Conservation (phyloP, 2,329 filamentous ascomycete species). For the Paecilomyces fulvus region DNA sequence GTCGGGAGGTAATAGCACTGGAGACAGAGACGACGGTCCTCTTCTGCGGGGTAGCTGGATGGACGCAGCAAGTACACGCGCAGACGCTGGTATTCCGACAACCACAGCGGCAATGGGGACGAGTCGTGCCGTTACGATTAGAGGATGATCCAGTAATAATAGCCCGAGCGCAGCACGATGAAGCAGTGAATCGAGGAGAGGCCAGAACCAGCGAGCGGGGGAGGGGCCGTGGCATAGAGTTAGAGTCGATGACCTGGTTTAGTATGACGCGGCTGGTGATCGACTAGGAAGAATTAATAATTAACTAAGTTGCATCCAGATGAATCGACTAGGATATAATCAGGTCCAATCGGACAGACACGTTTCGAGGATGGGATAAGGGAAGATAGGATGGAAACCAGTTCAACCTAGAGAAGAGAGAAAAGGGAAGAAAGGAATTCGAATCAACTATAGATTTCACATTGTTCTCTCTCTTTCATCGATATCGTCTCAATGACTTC, state of each 20-base stretch:
- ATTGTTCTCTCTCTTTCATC: neutral
- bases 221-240: slow-evolving; percentile 3
- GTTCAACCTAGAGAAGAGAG: neutral
- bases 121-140: neutral
- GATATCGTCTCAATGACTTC: neutral
- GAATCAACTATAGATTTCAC: neutral
- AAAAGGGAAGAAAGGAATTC: neutral
- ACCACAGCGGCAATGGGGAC: slow-evolving; percentile 13
- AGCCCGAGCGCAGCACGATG: neutral
- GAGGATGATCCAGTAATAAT: neutral
- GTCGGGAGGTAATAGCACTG: neutral
- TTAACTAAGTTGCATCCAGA: neutral
- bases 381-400: neutral
- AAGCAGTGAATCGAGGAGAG: neutral
- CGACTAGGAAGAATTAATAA: neutral
- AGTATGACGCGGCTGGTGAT: neutral
- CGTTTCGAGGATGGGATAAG: neutral
- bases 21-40: slow-evolving; percentile 3
- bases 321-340: neutral
- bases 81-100: slow-evolving; percentile 12
- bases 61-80: slow-evolving; percentile 16
- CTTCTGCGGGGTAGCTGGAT: slow-evolving; percentile 6
- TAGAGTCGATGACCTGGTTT: neutral
- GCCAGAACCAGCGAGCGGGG: slow-evolving; percentile 6
- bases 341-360: neutral